Base-by-base conservation (phyloP, 1,284 basidiomycete genomes). In the Violaceomyces palustris region DNA sequence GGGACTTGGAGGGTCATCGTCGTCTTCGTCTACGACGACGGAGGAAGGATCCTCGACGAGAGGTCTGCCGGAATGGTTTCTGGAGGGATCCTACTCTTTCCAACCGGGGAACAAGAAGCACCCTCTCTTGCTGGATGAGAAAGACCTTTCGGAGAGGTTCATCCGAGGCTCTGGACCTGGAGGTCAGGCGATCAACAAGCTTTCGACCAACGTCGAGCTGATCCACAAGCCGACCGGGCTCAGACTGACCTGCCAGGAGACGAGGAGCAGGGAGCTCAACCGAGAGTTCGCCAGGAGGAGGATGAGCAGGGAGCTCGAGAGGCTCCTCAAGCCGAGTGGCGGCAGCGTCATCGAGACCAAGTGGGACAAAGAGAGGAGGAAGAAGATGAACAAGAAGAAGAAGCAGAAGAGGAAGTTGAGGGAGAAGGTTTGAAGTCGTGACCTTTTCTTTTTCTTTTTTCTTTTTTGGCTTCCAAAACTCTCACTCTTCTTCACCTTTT, bases 151-250 rank as follows among this genome's bases (percentile, higher is more conserved):
- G 1, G 70, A 73, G 47, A 58, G 58, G 17, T 73, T 73, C 38
- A 59, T 65, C n/a, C 59, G 70, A 7, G 71, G 71, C 15, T 61
- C 57, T 0, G 71, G 71, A 0, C 63, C 65, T 0, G 71, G 71
- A 10, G 71, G 71, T 2, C 71, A 73, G 46, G 66, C 65, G 2
- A 70, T 73, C 52, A 73, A 73, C 51, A 72, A 69, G 55, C 50
- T 62, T 21, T 54, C 59, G 15, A 64, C 51, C 29, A 67, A 65
- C 23, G 67, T 69, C 6, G 55, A 61, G 29, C 57, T 71, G 7
- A 48, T 52, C 0, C 68, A 71, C 39, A 24, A 44, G 4, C 68
- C 68, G 1, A 71, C 68, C 2, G 59, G 60, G 10, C 53, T 42
- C n/a, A 55, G 53, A n/a, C 39, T 71, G 33, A 61, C 51, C 6